Conservation (phyloP, 495 filamentous ascomycete species). For the Friedmanniomyces endolithicus region DNA sequence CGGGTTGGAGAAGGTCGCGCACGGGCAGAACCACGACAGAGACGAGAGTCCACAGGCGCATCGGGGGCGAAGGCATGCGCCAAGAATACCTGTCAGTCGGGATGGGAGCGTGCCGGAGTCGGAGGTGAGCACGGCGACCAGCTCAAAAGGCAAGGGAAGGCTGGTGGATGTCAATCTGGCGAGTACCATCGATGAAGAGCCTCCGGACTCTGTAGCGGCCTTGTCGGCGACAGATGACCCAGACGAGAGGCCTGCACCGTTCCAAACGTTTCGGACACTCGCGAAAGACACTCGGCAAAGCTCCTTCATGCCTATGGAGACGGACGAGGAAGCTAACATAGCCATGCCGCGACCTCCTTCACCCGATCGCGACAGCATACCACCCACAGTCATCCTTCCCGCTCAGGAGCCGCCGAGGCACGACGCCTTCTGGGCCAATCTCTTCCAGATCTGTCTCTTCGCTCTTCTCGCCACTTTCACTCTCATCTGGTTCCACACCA, state of each 20-base stretch:
- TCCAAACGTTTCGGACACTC: constrained; percentile 64
- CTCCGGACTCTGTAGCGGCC: constrained; percentile 39
- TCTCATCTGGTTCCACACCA: constrained; percentile 78
- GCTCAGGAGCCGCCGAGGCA: constrained; percentile 47
- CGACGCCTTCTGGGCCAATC: constrained; percentile 82
- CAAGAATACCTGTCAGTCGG: constrained; percentile 28
- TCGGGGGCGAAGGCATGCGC: constrained; percentile 24
- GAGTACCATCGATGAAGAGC: constrained; percentile 43
- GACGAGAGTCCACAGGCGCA: constrained; percentile 15
- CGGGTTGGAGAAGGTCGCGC: constrained; percentile 26
- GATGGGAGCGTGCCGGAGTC: constrained; percentile 28
- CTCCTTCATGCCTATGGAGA: constrained; percentile 38
- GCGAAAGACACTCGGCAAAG: constrained; percentile 19
- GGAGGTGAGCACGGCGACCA: constrained; percentile 30
- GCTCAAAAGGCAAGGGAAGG: constrained; percentile 48
- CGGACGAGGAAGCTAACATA: constrained; percentile 31
- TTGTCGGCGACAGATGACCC: constrained; percentile 38
- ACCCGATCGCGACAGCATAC: constrained; percentile 35
- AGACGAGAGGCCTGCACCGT: constrained; percentile 68
- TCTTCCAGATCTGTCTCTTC: constrained; percentile 75
- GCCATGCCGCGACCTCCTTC: constrained; percentile 33
- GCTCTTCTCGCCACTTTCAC: constrained; percentile 76
- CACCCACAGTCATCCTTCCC: constrained; percentile 37
- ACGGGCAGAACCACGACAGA: constrained; percentile 21
- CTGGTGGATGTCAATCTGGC: constrained; percentile 87